Conservation (phyloP, 805 yeast species). For the Novakomyces olei region DNA sequence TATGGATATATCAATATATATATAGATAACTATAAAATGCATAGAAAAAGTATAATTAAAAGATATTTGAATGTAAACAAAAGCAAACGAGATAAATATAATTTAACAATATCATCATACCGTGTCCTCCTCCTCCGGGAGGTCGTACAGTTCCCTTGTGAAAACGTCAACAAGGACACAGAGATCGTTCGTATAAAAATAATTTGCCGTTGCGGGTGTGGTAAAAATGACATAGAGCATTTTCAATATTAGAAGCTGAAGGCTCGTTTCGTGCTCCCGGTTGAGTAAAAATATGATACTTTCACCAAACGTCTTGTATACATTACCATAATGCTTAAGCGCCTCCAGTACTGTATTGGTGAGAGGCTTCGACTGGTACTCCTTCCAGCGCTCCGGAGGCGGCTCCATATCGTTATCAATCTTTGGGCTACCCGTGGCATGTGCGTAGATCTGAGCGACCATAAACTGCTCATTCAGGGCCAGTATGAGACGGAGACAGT, state of each 20-base stretch:
- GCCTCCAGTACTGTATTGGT: constrained; percentile 34
- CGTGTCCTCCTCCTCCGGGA: constrained; percentile 34
- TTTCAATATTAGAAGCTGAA: constrained; percentile 61
- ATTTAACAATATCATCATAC: too few relatives aligned
- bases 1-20: too few relatives aligned
- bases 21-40: too few relatives aligned
- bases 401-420: background rate
- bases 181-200: constrained; percentile 63
- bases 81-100: too few relatives aligned
- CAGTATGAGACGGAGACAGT: constrained; percentile 47
- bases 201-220: constrained; percentile 36
- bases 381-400: too few relatives aligned
- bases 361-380: background rate
- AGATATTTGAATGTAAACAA: too few relatives aligned
- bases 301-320: constrained; percentile 37
- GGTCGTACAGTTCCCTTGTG: constrained; percentile 52
- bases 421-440: background rate
- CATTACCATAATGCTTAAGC: constrained; percentile 23
- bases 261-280: constrained; percentile 37
- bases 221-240: constrained; percentile 54
- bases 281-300: constrained; percentile 55
- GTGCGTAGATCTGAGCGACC: constrained; percentile 23
- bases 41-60: too few relatives aligned
- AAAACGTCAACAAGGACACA: constrained; percentile 67
- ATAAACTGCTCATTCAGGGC: constrained; percentile 75